Percentiles rank a stretch among this genome's conserved stretches.
Evolutionary conservation across 2,329 filamentous ascomycete species (phyloP).

Genomic region (Hymenoscyphus occultus): DNA sequence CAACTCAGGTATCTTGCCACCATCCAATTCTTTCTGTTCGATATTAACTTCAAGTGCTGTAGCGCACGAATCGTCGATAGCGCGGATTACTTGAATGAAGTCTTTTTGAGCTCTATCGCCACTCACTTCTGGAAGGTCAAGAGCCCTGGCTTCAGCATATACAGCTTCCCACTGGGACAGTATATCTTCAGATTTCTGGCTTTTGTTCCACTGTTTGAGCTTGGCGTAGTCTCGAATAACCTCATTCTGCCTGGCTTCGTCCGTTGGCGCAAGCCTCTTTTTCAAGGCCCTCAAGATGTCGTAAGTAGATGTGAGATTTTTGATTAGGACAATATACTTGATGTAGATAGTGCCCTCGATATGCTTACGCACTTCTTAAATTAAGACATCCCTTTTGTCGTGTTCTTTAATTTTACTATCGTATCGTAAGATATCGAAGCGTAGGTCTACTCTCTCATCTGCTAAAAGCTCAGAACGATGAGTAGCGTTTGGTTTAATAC

Average conservation of each 20-base stretch:
- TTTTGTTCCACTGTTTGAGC: background rate
- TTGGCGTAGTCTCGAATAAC: background rate
- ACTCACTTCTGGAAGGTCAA: background rate
- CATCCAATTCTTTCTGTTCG: background rate
- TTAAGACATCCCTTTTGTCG: background rate
- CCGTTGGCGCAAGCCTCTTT: background rate
- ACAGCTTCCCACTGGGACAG: background rate
- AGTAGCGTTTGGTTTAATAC: background rate
- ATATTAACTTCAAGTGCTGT: background rate
- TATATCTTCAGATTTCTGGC: background rate
- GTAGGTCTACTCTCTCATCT: background rate
- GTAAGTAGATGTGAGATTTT: background rate
- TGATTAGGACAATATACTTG: background rate
- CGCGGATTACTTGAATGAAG: background rate
- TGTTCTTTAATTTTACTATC: background rate
- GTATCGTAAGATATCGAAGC: background rate
- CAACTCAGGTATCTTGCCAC: background rate
- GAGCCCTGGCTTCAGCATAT: background rate
- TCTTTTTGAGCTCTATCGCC: background rate
- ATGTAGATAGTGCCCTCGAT: background rate
- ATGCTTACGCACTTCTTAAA: background rate
- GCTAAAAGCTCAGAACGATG: background rate
- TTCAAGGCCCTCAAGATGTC: background rate
- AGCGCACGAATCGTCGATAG: background rate
- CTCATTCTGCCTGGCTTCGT: background rate